phyloP scores from a whole-genome alignment of 331 rosid species.

The Pyrus hybrid region DNA sequence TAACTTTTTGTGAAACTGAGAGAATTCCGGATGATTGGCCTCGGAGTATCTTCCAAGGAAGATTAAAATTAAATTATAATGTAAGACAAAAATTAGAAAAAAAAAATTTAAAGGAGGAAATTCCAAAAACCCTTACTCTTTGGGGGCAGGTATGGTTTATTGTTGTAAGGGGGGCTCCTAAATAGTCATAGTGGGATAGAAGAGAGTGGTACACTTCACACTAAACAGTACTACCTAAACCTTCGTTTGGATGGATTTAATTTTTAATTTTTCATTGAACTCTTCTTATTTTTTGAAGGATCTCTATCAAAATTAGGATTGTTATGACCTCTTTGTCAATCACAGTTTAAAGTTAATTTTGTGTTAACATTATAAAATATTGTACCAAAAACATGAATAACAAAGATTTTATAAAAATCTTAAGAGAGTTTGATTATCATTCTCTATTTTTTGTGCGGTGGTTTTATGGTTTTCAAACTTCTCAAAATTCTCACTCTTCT shows the following conservation, averaged over 20 bases:
- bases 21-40: background rate
- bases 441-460: too few relatives aligned
- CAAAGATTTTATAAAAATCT: fast-evolving
- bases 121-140: background rate
- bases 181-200: background rate
- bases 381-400: fast-evolving
- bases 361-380: too few relatives aligned
- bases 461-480: background rate
- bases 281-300: too few relatives aligned
- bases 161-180: background rate
- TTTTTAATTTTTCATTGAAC: too few relatives aligned
- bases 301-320: too few relatives aligned
- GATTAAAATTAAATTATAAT: background rate
- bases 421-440: too few relatives aligned
- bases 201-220: background rate
- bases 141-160: background rate
- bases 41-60: background rate
- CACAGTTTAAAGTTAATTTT: too few relatives aligned
- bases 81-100: background rate
- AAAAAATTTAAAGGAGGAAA: background rate
- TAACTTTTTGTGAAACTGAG: background rate
- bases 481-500: background rate
- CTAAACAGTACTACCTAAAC: background rate
- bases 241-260: background rate
- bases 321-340: too few relatives aligned